Evolutionary conservation across 768 basidiomycete genomes (phyloP).

Genomic region (Tylopilus cervinicoccineus): DNA sequence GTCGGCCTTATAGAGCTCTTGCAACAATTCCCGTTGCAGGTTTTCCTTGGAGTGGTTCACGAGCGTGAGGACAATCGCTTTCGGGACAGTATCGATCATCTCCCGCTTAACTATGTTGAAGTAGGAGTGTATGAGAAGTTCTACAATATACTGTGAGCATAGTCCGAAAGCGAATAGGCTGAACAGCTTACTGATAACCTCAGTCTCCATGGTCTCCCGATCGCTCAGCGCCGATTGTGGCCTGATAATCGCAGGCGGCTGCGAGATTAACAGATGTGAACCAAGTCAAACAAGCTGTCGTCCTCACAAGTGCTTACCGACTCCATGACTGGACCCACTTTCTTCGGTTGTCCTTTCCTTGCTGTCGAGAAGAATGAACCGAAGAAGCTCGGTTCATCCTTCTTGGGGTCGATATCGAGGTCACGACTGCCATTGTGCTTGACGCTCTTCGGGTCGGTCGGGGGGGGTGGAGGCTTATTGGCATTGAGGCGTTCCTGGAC

Average conservation of each 20-base stretch:
- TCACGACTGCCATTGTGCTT: conserved; percentile 92
- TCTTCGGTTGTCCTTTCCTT: conserved; percentile 57
- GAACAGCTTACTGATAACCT: conserved; percentile 89
- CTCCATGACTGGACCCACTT: conserved; percentile 57
- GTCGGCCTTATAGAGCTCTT: conserved; percentile 96
- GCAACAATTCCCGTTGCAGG: conserved; percentile 88
- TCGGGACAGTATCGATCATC: conserved; percentile 99
- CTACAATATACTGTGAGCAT: conserved; percentile 37
- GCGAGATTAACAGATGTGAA: conserved; percentile 4
- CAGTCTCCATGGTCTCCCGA: conserved; percentile 96
- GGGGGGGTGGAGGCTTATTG: conserved; percentile 61
- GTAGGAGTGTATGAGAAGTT: conserved; percentile 94
- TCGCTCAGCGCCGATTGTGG: conserved; percentile 91
- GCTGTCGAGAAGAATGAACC: conserved; percentile 88
- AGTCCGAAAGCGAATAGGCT: not conserved
- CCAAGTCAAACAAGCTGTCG: conserved; percentile 12
- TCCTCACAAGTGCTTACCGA: conserved; percentile 36
- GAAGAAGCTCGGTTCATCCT: conserved; percentile 91
- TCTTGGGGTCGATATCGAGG: conserved; percentile 84
- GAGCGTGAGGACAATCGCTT: conserved; percentile 87
- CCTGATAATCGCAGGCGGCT: conserved; percentile 84
- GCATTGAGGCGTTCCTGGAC: conserved; percentile 80
- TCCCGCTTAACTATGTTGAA: conserved; percentile 99
- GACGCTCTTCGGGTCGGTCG: conserved; percentile 63
- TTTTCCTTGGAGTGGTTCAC: conserved; percentile 93